A percentile compares a stretch with the other conserved stretches of the same genome.
These are phyloP conservation scores for Bryum argenteum DNA, from an alignment of 225 moss, liverwort and hornwort genomes.

Conservation along the genomic window DNA sequence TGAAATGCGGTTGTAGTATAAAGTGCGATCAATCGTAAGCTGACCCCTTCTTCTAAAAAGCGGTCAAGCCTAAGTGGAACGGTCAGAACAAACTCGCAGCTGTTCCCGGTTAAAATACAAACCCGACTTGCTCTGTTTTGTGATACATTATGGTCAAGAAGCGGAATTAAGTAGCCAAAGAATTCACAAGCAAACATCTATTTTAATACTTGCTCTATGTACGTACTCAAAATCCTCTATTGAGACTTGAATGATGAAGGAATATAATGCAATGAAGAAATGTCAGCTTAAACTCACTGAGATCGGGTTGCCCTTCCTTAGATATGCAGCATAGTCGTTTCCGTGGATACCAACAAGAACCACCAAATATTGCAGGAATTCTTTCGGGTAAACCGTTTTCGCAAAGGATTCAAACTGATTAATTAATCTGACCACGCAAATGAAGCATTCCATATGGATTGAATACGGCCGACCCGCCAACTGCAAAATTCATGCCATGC, in stretches of 20 bases:
- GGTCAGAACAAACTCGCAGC: background rate
- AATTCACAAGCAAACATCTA: slow-evolving; percentile 4
- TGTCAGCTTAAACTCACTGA: slow-evolving; percentile 38
- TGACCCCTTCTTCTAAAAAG: too few relatives aligned
- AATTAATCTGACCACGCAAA: slow-evolving; percentile 48
- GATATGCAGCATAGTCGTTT: slow-evolving; percentile 51
- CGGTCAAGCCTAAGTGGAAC: too few relatives aligned
- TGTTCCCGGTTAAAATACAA: too few relatives aligned
- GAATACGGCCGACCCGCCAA: slow-evolving; percentile 52
- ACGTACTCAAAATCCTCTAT: slow-evolving; percentile 10
- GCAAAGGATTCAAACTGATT: slow-evolving; percentile 43
- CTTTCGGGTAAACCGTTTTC: slow-evolving; percentile 39
- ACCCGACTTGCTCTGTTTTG: background rate
- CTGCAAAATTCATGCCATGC: slow-evolving; percentile 64
- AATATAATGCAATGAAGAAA: background rate
- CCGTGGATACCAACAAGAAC: slow-evolving; percentile 56
- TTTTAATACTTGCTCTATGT: background rate
- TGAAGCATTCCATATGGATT: slow-evolving; percentile 40
- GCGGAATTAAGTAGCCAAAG: background rate
- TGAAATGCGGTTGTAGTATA: too few relatives aligned
- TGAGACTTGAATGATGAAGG: background rate
- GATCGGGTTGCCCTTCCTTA: slow-evolving; percentile 40
- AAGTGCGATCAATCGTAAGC: background rate
- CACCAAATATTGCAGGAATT: slow-evolving; percentile 44
- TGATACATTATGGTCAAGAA: background rate